A percentile compares a stretch with the other conserved stretches of the same genome.
These are phyloP conservation scores for Amylostereum chailletii DNA, from an alignment of 1,284 basidiomycete species.

Conservation along the genomic window DNA sequence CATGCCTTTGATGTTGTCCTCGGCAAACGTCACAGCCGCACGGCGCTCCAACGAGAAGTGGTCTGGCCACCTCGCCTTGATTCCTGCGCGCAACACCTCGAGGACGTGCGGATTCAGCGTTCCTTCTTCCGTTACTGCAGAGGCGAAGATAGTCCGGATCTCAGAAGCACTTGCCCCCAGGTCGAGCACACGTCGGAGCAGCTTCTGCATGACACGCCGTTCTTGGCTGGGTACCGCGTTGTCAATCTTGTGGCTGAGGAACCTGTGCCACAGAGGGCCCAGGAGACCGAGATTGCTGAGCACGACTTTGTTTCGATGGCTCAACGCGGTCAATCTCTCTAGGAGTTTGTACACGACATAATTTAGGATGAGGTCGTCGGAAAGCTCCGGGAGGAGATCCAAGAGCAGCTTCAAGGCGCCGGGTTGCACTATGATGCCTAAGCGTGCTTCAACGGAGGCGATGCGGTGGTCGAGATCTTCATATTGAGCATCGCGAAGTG, in stretches of 20 bases:
- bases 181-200: conserved; percentile 57
- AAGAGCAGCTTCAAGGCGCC: conserved; percentile 49
- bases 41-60: conserved; percentile 60
- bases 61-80: conserved; percentile 65
- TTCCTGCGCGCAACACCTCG: conserved; percentile 56
- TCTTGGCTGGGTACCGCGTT: conserved; percentile 31
- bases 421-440: conserved; percentile 43
- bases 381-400: conserved; percentile 26
- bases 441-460: conserved; percentile 32
- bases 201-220: conserved; percentile 46
- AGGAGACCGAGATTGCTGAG: conserved; percentile 51
- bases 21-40: conserved; percentile 37
- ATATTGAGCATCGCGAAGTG: conserved; percentile 24
- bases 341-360: conserved; percentile 51
- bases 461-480: conserved; percentile 23
- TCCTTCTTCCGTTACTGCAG: conserved; percentile 31
- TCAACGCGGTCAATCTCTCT: conserved; percentile 48
- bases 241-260: conserved; percentile 18
- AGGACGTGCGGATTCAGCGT: conserved; percentile 52
- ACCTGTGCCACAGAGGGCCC: conserved; percentile 37
- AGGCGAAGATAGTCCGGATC: conserved; percentile 50
- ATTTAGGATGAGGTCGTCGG: conserved; percentile 23
- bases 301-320: conserved; percentile 60
- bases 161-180: conserved; percentile 60
- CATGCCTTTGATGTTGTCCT: conserved; percentile 36